Conservation (phyloP, 805 yeast species). For the Saturnispora hagleri region DNA sequence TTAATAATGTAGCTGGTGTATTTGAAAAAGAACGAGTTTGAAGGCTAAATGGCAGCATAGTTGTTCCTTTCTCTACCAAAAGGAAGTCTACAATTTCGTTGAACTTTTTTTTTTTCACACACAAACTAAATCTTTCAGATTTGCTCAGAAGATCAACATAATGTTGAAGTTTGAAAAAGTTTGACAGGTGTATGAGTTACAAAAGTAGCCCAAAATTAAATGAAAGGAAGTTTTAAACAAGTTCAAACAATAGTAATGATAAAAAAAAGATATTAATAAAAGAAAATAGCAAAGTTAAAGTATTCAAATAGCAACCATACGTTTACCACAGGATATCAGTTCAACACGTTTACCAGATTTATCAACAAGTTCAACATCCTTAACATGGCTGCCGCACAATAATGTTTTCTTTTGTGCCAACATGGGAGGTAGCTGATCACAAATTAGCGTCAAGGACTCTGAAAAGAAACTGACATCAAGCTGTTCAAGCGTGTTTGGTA, state of each 20-base stretch:
- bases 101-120: neutral
- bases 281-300: neutral
- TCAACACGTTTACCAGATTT: neutral
- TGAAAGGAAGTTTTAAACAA: neutral
- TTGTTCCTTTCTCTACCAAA: neutral
- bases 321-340: neutral
- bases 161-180: too few relatives aligned
- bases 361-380: constrained; percentile 3
- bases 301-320: constrained; percentile 6
- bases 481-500: constrained; percentile 5
- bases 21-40: constrained; percentile 9
- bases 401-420: neutral
- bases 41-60: neutral
- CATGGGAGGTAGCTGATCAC: constrained; percentile 3
- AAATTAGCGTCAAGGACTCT: constrained; percentile 3
- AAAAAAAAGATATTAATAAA: neutral
- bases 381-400: constrained; percentile 1
- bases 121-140: neutral
- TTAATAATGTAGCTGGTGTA: constrained; percentile 33
- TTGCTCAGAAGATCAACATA: neutral
- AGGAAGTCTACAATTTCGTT: neutral
- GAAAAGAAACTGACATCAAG: constrained; percentile 5
- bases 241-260: neutral
- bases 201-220: too few relatives aligned
- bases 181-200: too few relatives aligned